Percentiles rank a stretch among this genome's conserved stretches.
phyloP scores from a whole-genome alignment of 805 yeast species.

The Clavispora carvajalis region DNA sequence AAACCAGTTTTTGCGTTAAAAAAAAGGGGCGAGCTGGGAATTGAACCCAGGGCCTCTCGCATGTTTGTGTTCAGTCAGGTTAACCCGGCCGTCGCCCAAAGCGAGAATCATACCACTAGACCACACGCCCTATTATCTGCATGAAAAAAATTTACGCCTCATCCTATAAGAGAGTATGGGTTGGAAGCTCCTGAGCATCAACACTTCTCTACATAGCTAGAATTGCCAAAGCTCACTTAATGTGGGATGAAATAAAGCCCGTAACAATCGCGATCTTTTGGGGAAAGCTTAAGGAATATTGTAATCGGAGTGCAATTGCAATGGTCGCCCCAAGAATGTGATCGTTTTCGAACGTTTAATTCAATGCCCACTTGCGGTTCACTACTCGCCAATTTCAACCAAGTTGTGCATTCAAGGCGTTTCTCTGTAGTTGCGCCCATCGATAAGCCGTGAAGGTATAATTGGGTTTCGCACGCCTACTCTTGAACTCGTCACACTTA shows the following conservation, averaged over 20 bases:
- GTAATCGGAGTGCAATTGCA: too few relatives aligned
- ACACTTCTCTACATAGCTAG: too few relatives aligned
- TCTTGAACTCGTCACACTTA: constrained; percentile 1
- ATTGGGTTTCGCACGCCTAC: not conserved
- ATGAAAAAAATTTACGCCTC: not conserved
- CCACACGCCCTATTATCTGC: constrained; percentile 13
- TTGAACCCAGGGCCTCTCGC: constrained; percentile 64
- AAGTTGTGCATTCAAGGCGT: not conserved
- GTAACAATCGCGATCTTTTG: too few relatives aligned
- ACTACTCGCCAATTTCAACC: too few relatives aligned
- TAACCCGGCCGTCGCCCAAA: constrained; percentile 8
- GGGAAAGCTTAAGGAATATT: too few relatives aligned
- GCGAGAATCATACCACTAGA: constrained; percentile 19
- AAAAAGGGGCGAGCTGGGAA: constrained; percentile 45
- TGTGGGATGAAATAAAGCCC: too few relatives aligned
- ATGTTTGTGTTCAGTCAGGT: constrained; percentile 14
- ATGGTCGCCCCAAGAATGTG: too few relatives aligned
- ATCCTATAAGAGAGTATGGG: too few relatives aligned
- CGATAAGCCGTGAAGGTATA: not conserved
- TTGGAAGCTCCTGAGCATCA: too few relatives aligned
- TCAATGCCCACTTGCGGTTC: too few relatives aligned
- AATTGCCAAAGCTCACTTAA: too few relatives aligned
- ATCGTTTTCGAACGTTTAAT: too few relatives aligned
- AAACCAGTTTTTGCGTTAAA: constrained; percentile 1
- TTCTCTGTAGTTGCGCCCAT: not conserved